Base-by-base conservation (phyloP, 176 grass and related monocot species). In the Cenchrus americanus region DNA sequence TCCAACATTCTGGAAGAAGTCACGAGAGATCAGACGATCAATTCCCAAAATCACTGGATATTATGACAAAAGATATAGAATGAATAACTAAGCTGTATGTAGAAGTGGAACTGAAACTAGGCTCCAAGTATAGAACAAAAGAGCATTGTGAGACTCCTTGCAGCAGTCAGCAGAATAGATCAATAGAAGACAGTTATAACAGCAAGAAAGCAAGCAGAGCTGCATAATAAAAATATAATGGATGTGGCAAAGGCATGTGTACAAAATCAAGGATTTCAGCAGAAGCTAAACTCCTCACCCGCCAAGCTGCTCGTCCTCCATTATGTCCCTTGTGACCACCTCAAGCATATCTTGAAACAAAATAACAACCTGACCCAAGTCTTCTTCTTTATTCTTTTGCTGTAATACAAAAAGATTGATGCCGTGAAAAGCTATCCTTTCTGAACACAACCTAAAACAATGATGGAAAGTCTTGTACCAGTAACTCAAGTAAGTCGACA, bases 261-360 rank as follows among this genome's bases (percentile, higher is more conserved):
- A 30, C 27, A 2, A 30, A 30, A 44, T 1, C 32, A 78, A 57
- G 58, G 71, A 57, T 24, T 47, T 37, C 19, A 19, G 86, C n/a
- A 85, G 53, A 84, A 84, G 43, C 30, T 83, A 86, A 72, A 32
- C 32, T 88, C 85, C 32, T 88, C 85, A 99, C 96, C 87, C 77
- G 74, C 73, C 21, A 3, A 92, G 81, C 66, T 89, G 72, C 24
- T 94, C 96, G 23, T 95, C 96, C 66, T 95, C 93, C 89, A 99
- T 94, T 81, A 99, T 96, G 92, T 94, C 96, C 76, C 91, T 92
- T 76, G 93, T 98, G 37, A 98, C 91, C 69, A 98, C 96, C 87
- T 98, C 96, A 90, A 90, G 93, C 96, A 99, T 99, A 88, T 99
- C 96, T 90, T 96, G 96, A 48, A 99, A 99, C 80, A 96, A 86